These are phyloP conservation scores for Penicillium bovifimosum DNA, from an alignment of 495 filamentous ascomycete species.

Conservation along the genomic window DNA sequence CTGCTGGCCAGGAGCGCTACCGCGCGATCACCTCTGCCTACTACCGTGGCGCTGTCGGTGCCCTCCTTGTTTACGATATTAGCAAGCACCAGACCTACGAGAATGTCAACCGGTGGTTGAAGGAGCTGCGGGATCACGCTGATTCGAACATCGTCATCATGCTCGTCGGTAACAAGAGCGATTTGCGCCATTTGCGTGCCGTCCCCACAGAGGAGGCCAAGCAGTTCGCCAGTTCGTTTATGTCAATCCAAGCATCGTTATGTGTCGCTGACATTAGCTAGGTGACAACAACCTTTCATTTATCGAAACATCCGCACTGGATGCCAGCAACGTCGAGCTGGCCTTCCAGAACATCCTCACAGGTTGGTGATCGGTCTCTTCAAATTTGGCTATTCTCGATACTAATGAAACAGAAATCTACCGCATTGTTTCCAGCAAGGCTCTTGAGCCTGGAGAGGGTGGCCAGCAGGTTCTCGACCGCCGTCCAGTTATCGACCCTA, in stretches of 20 bases:
- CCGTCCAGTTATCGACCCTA: slow-evolving; percentile 71
- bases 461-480: slow-evolving; percentile 66
- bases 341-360: slow-evolving; percentile 99
- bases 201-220: slow-evolving; percentile 99
- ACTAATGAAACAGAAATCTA: slow-evolving; percentile 74
- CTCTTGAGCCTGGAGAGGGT: slow-evolving; percentile 77
- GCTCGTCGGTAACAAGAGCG: slow-evolving; percentile 99
- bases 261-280: slow-evolving; percentile 9
- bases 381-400: not conserved
- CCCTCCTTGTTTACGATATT: slow-evolving; percentile 98
- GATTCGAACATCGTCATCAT: slow-evolving; percentile 99
- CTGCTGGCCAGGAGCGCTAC: slow-evolving; percentile 97
- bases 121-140: slow-evolving; percentile 96
- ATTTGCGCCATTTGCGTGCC: slow-evolving; percentile 96
- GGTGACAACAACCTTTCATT: slow-evolving; percentile 43
- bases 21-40: slow-evolving; percentile 98
- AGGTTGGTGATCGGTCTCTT: slow-evolving; percentile 51
- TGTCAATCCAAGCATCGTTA: not conserved
- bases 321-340: slow-evolving; percentile 98
- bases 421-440: slow-evolving; percentile 97
- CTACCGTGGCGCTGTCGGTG: slow-evolving; percentile 95
- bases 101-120: slow-evolving; percentile 98
- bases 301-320: slow-evolving; percentile 98
- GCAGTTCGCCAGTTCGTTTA: slow-evolving; percentile 83
- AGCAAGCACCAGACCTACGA: slow-evolving; percentile 99